These are phyloP conservation scores for Mesostigma viride DNA, from an alignment of 139 green algal species.

Conservation along the genomic window DNA sequence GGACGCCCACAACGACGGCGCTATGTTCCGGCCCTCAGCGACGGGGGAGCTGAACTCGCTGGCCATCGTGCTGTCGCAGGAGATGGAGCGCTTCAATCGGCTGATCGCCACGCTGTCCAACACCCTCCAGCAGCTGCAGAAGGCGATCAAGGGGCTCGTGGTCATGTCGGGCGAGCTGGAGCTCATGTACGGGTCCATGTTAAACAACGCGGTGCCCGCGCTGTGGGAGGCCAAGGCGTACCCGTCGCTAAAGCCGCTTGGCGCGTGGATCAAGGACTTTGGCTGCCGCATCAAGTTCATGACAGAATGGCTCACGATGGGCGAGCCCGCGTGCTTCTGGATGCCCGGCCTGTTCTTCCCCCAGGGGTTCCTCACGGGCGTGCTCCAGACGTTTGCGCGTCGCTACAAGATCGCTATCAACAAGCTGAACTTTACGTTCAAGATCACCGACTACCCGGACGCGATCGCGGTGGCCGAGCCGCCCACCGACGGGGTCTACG, in stretches of 20 bases:
- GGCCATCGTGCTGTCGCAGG: conserved; percentile 63
- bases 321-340: conserved; percentile 63
- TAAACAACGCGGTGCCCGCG: conserved; percentile 64
- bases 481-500: conserved; percentile 55
- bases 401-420: conserved; percentile 72
- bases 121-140: conserved; percentile 56
- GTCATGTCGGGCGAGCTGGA: conserved; percentile 76
- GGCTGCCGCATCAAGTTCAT: conserved; percentile 62
- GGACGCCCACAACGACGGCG: background rate
- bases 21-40: background rate
- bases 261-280: conserved; percentile 65
- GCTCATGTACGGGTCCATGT: conserved; percentile 52
- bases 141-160: conserved; percentile 66
- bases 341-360: conserved; percentile 76
- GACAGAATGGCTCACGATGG: conserved; percentile 51
- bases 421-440: conserved; percentile 60
- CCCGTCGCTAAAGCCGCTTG: conserved; percentile 67
- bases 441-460: conserved; percentile 32
- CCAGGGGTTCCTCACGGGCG: conserved; percentile 76
- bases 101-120: conserved; percentile 36
- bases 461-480: conserved; percentile 16
- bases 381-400: conserved; percentile 70
- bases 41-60: conserved; percentile 56
- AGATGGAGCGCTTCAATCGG: conserved; percentile 51
- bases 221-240: conserved; percentile 60